Percentiles rank a stretch among this genome's conserved stretches.
Evolutionary conservation across 75 land plant species (phyloP).

Genomic region (Isoetes taiwanensis): DNA sequence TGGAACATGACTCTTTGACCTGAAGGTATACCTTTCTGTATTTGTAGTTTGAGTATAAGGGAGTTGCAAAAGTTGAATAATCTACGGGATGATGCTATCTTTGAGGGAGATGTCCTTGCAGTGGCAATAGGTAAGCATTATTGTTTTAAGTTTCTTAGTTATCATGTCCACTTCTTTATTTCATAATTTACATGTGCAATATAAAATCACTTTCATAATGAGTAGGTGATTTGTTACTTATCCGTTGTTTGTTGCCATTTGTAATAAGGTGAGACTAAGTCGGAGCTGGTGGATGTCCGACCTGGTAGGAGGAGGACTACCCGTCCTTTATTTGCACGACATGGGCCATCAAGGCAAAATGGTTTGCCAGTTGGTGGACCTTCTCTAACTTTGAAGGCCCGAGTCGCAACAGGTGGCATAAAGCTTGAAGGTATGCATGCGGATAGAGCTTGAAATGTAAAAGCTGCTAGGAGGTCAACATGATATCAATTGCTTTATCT

Average conservation of each 20-base stretch:
- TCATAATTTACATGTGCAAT: no score
- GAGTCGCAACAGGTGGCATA: conserved; percentile 4
- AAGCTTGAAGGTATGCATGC: conserved; percentile 25
- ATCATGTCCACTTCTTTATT: no score
- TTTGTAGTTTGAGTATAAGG: conserved; percentile 12
- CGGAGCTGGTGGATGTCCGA: conserved; percentile 14
- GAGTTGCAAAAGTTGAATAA: conserved; percentile 23
- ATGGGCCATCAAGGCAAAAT: conserved; percentile 8
- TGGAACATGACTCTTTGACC: no score
- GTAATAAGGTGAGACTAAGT: conserved; percentile 6
- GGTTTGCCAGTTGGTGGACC: conserved; percentile 23
- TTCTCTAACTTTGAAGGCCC: conserved; percentile 7
- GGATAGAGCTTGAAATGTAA: no score
- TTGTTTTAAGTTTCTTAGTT: no score
- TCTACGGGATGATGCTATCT: conserved; percentile 26
- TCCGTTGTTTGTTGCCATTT: conserved; percentile 1
- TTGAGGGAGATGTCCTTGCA: conserved; percentile 25
- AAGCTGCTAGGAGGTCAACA: no score
- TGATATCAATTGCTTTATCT: no score
- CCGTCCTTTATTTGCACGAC: conserved; percentile 20
- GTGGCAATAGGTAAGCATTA: conserved; percentile 15
- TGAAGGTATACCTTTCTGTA: not conserved
- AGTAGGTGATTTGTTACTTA: not conserved
- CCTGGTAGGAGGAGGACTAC: conserved; percentile 21
- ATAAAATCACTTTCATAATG: no score